Conservation (phyloP, 768 basidiomycete genomes). For the Psilocybe cyanescens region DNA sequence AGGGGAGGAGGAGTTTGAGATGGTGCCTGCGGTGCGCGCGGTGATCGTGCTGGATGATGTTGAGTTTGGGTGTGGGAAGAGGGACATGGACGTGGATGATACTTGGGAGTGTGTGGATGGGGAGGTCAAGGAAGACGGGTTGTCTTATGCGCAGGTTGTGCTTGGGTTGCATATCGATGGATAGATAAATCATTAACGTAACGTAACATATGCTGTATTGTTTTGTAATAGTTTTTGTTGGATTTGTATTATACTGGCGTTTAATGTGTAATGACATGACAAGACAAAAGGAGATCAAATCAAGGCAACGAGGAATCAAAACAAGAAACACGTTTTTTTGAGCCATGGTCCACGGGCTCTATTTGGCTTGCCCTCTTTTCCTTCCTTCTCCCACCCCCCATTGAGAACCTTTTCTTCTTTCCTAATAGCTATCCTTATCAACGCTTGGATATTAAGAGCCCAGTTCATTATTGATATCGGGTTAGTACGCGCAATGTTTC, state of each 20-base stretch:
- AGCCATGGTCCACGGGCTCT: background rate
- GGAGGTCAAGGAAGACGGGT: slow-evolving; percentile 32
- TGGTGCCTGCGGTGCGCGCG: slow-evolving; percentile 53
- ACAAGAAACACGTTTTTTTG: slow-evolving; percentile 7
- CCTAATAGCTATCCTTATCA: too few relatives aligned
- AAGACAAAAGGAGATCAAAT: background rate
- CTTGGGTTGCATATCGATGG: background rate
- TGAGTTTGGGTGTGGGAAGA: slow-evolving; percentile 20
- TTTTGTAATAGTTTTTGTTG: too few relatives aligned
- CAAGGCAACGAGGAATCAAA: background rate
- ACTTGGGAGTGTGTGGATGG: slow-evolving; percentile 61
- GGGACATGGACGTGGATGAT: slow-evolving; percentile 51
- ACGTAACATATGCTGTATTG: background rate
- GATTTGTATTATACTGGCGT: background rate
- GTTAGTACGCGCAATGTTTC: background rate
- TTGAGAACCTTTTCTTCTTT: too few relatives aligned
- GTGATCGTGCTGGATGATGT: slow-evolving; percentile 64
- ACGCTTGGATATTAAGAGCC: too few relatives aligned
- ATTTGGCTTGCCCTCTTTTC: background rate
- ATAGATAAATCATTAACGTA: background rate
- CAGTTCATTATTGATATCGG: background rate
- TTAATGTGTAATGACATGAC: background rate
- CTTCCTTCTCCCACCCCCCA: background rate
- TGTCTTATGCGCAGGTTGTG: slow-evolving; percentile 47
- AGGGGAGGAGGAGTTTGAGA: slow-evolving; percentile 57